phyloP scores from a whole-genome alignment of 2,329 filamentous ascomycete species.

The Colletotrichum limetticola region DNA sequence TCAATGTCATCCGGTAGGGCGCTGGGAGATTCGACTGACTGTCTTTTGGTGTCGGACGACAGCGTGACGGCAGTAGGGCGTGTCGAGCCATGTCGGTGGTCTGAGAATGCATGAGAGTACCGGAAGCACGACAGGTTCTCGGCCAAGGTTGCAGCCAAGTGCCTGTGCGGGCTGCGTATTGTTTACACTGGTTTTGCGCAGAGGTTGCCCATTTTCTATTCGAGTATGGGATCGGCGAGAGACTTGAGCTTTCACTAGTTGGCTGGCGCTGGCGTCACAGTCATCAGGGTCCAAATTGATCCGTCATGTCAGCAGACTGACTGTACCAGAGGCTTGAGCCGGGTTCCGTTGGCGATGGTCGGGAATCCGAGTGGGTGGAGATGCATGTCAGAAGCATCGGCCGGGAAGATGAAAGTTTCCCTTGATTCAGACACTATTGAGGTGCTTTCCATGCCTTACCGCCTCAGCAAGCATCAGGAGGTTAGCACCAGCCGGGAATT shows the following conservation, averaged over 20 bases:
- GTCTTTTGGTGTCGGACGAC: neutral
- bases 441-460: neutral
- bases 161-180: slow-evolving; percentile 6
- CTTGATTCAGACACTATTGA: neutral
- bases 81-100: neutral
- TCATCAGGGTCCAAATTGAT: neutral
- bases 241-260: neutral
- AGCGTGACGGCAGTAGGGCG: neutral
- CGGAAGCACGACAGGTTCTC: neutral
- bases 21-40: neutral
- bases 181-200: neutral
- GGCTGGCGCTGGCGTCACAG: slow-evolving; percentile 14
- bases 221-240: neutral
- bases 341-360: neutral
- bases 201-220: neutral
- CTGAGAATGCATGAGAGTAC: neutral
- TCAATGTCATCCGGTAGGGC: neutral
- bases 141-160: slow-evolving; percentile 15
- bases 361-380: neutral
- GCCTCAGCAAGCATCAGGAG: neutral
- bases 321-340: neutral
- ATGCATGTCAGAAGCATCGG: neutral
- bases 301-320: neutral
- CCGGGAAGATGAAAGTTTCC: slow-evolving; percentile 5
- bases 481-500: neutral